Evolutionary conservation across 768 basidiomycete species (phyloP), one percentile per base, ranked within the genome.

Genomic region (Termitomyces sp.): DNA sequence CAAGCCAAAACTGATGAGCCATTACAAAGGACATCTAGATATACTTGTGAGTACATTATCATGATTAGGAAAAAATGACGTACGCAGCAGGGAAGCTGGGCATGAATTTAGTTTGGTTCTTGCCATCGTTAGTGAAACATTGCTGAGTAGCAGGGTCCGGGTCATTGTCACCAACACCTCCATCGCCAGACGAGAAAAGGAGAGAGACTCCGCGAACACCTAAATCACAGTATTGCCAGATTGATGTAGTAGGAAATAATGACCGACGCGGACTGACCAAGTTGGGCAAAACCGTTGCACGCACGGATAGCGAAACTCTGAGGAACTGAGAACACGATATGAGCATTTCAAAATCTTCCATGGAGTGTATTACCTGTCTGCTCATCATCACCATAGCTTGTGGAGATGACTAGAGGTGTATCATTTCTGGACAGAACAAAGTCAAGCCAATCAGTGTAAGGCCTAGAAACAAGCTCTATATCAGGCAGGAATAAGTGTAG

Each of bases 361-460:
- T 9, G 3, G 27, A 47, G 12, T 23, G 9, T n/a, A n/a, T 38
- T 56, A 85, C 86, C 81, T 29, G 86, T 84, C 65, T 87, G 87
- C 55, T 91, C 89, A 57, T 82, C 78, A 46, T 90, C 88, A 4
- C 79, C 85, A 65, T 90, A 90, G 60, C 85, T 87, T 0, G 86
- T 89, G 0, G 86, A 86, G 40, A 91, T 87, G 5, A 82, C 74
- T 59, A 82, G 77, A 14, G 87, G 86, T 2, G 79, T 67, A 38
- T 73, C 65, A 10, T 70, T 50, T n/a, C 81, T 77, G 12, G 60
- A 62, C 0, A 82, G 69, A n/a, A 89, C 65, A 56, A 78, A 84
- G 41, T 85, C 76, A 16, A 90, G 70, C 88, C 88, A 90, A 75
- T 86, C 62, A 23, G 48, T 55, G 57, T 60, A 67, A 53, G 66